These are phyloP conservation scores for Curvularia sp. DNA, from an alignment of 2,329 filamentous ascomycete species.

Conservation along the genomic window DNA sequence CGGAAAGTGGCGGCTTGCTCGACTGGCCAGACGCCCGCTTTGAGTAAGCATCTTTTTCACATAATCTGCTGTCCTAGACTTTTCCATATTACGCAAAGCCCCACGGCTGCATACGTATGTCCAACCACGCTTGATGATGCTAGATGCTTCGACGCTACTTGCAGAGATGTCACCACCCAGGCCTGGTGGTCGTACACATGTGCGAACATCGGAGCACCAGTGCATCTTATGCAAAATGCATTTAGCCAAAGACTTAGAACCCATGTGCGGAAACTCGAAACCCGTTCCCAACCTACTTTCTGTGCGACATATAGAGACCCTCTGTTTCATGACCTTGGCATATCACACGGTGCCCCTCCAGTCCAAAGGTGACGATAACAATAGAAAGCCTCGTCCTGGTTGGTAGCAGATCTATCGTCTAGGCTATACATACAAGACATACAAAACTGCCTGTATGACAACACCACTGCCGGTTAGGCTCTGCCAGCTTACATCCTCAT, in stretches of 20 bases:
- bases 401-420: not conserved
- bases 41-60: slow-evolving; percentile 13
- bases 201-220: not conserved
- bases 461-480: not conserved
- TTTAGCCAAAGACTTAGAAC: not conserved
- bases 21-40: slow-evolving; percentile 14
- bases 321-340: not conserved
- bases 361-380: not conserved
- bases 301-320: not conserved
- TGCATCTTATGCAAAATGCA: too few relatives aligned
- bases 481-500: not conserved
- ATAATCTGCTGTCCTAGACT: slow-evolving; percentile 6
- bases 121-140: not conserved
- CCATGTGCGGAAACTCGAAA: not conserved
- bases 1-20: slow-evolving; percentile 15
- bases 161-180: not conserved
- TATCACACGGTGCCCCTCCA: not conserved
- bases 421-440: not conserved
- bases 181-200: not conserved
- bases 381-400: not conserved
- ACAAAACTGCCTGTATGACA: not conserved
- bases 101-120: not conserved
- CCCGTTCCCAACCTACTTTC: not conserved
- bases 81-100: slow-evolving; percentile 7
- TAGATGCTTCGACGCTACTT: slow-evolving; percentile 3